Conservation (phyloP, 371 early-diverging fungal genomes). For the Rhizoclosmatium hyalinum region DNA sequence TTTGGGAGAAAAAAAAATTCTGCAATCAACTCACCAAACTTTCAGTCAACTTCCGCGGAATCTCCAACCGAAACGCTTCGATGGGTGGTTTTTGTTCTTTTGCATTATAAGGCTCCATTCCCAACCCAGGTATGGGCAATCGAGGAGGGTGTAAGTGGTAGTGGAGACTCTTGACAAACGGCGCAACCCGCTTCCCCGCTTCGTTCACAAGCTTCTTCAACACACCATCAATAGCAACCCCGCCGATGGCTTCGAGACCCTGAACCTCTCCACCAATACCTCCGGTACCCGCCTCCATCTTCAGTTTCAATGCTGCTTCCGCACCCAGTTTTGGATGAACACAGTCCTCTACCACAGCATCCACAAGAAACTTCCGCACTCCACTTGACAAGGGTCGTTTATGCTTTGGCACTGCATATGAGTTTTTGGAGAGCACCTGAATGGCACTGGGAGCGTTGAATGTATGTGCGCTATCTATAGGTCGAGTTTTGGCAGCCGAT, state of each 20-base stretch:
- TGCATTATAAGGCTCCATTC: conserved; percentile 11
- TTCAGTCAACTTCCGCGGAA: conserved; percentile 9
- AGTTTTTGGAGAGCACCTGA: conserved; percentile 8
- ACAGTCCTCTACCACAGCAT: conserved; percentile 10
- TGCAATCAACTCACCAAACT: not conserved
- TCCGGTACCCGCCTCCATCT: not conserved
- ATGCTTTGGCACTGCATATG: conserved; percentile 23
- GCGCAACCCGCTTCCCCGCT: not conserved
- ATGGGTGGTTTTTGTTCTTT: conserved; percentile 3
- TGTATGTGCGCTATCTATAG: not conserved
- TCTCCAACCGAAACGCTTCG: not conserved
- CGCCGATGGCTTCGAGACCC: not conserved
- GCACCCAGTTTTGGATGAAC: conserved; percentile 23
- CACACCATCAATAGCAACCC: not conserved
- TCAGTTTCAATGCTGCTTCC: not conserved
- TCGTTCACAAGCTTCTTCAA: not conserved
- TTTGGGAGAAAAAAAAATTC: not conserved
- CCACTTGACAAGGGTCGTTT: conserved; percentile 13
- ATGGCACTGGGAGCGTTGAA: conserved; percentile 12
- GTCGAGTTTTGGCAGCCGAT: too few species aligned
- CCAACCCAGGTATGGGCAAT: conserved; percentile 3
- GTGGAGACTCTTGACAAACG: conserved; percentile 11
- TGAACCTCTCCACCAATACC: not conserved
- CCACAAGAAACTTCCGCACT: conserved; percentile 24
- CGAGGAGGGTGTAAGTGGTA: conserved; percentile 12